Conservation (phyloP, 2,329 filamentous ascomycete genomes). For the Hirsutella minnesotensis region DNA sequence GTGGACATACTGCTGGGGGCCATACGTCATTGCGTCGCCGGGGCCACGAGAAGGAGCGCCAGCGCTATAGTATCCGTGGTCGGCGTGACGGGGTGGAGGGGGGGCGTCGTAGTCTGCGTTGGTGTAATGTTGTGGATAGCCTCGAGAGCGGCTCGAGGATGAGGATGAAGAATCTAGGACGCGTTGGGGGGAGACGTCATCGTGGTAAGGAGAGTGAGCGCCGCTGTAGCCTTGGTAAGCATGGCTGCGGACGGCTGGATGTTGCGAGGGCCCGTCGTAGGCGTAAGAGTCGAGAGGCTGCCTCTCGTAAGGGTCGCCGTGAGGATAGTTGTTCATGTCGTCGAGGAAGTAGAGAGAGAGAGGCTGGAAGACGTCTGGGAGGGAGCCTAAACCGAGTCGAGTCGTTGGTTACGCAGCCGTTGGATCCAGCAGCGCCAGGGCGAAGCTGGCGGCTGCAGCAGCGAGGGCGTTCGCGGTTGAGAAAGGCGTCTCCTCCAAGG, state of each 20-base stretch:
- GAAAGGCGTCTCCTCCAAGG: too few species aligned
- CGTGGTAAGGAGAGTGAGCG: conserved; percentile 14
- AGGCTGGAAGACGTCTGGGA: too few species aligned
- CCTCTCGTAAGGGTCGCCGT: conserved; percentile 21
- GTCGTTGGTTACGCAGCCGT: neutral
- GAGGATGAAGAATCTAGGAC: conserved; percentile 2
- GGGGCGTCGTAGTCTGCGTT: neutral
- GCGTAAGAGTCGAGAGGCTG: conserved; percentile 19
- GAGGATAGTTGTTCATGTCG: conserved; percentile 20
- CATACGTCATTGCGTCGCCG: conserved; percentile 3
- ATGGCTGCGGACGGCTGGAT: conserved; percentile 1
- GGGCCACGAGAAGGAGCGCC: conserved; percentile 7
- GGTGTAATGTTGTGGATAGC: neutral
- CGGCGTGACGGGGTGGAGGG: conserved; percentile 10
- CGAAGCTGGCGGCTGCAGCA: neutral
- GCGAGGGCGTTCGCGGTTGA: neutral
- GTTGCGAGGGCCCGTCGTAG: conserved; percentile 11
- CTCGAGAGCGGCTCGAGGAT: conserved; percentile 1
- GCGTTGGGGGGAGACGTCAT: conserved; percentile 2
- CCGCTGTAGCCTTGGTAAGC: conserved; percentile 1
- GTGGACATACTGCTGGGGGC: conserved; percentile 12
- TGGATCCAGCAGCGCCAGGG: neutral
- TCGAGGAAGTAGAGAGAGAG: neutral
- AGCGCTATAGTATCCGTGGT: conserved; percentile 12
- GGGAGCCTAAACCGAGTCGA: neutral